Percentiles rank a stretch among this genome's conserved stretches.
These are phyloP conservation scores for Forsythia viridissima DNA, from an alignment of 257 asterid species.

Conservation along the genomic window DNA sequence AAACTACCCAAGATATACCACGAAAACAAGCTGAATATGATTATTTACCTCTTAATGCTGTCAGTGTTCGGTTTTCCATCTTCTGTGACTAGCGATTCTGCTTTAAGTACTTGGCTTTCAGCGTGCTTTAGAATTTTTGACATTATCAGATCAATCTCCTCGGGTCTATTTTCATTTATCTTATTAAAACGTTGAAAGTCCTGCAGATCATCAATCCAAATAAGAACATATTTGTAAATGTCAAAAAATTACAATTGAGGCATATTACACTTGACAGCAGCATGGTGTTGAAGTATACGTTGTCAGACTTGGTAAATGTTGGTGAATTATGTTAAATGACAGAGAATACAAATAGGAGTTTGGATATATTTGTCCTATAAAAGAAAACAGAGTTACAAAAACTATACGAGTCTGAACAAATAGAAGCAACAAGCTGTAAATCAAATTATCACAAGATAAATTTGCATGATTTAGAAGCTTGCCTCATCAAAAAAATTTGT, in stretches of 20 bases:
- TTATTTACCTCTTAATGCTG: neutral
- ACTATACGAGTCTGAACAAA: no score
- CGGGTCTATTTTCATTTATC: constrained; percentile 25
- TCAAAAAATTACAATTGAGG: no score
- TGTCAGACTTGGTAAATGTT: no score
- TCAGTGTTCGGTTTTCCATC: neutral
- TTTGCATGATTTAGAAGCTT: neutral
- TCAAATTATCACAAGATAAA: no score
- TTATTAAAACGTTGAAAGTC: constrained; percentile 28
- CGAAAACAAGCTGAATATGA: neutral
- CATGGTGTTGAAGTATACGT: no score
- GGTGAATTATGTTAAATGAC: neutral
- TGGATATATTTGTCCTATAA: no score
- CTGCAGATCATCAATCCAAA: constrained; percentile 34
- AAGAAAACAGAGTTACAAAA: no score
- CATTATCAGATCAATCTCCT: constrained; percentile 11
- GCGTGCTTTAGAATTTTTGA: neutral
- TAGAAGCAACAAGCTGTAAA: no score
- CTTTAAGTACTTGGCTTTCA: neutral
- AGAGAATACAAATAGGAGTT: neutral
- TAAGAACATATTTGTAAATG: neutral
- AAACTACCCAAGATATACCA: neutral
- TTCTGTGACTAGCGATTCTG: neutral
- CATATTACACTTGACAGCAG: neutral
- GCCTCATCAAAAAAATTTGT: neutral